Base-by-base conservation (phyloP, 805 yeast species). In the Cyberlindnera mississippiensis region DNA sequence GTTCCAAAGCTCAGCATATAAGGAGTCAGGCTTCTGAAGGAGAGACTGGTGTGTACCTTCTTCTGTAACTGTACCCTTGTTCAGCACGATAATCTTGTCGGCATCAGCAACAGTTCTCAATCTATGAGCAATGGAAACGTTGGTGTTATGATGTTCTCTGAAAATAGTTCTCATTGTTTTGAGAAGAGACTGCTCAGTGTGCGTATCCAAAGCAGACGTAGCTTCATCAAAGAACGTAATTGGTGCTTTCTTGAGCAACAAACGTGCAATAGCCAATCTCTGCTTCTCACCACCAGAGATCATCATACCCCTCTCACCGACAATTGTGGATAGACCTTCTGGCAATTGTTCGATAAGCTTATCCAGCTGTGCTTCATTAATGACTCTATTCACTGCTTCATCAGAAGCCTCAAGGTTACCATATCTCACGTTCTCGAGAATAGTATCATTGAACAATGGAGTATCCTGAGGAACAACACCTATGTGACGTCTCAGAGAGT, bases 201-300 rank as follows among this genome's bases (percentile, higher is more conserved):
- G 96, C 10, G 99, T 93, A 61, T 93, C 99, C 35, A 93, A 71
- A 0, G 99, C 98, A 36, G 95, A 83, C 0, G 99, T 87, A 3
- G 99, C 98, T 59, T 93, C 99, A 59, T 93, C 99, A 52, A 93
- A 90, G 62, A 93, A 91, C 42, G 95, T 85, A 37, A 93, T 87
- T 20, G 93, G 91, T 0, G 97, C 79, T 49, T 78, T 73, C 62
- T 93, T 93, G 52, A 93, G 66, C 33, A 93, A 63, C n/a, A 93
- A 76, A 49, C 99, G 73, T 1, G 97, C 93, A 50, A 93, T 88
- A 0, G 99, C 98, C 33, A 93, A 69, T 48, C 99, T 70, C 64
- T 93, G 99, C 61, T 93, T 90, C 61, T 93, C 99, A 46, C 99
- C 99, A n/a, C 99, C 99, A 19, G 96, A 88, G 35, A 93, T 90